Evolutionary conservation across 2,329 filamentous ascomycete species (phyloP), one percentile per base, ranked within the genome.

Genomic region (Ascochyta lentis): DNA sequence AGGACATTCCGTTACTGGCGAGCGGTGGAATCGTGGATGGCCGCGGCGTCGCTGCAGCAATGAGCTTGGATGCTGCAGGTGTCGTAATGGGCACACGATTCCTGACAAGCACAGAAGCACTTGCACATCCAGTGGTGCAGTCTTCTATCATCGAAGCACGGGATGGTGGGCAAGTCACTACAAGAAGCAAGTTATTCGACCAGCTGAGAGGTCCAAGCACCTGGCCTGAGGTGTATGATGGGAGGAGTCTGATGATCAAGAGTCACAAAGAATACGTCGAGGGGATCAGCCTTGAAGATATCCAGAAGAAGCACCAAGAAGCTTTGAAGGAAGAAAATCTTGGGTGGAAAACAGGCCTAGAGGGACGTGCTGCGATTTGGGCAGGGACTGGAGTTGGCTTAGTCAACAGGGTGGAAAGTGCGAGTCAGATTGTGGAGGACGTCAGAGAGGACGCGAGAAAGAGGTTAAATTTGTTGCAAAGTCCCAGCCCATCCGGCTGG

Each of bases 41-140:
- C 0, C 78, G 84, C 22, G 85, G 84, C 0, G 82, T 83, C 3
- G 84, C 84, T 3, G 85, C 85, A 8, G 83, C 83, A 3, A 60
- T 88, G 58, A 77, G 80, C 1, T 70, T 89, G 10, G 86, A 84
- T 0, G 79, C 78, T 0, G 56, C 70, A 4, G 87, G 84, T 0
- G 80, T 81, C 0, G 85, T 81, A 0, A 81, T 90, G 79, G 88
- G 88, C 0, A 90, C 88, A 0, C 79, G 86, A 5, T 88, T 89
- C 58, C 78, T 90, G 0, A 85, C 84, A 1, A 68, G 76, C 3
- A 68, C 71, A 0, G 83, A 85, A 64, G 77, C 80, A 2, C 68
- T 70, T 16, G 73, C 83, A 3, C 73, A 77, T 38, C 67, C 76
- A 3, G 77, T 75, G 0, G 84, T 83, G 49, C 72, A 73, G 55